Evolutionary conservation across 2,329 filamentous ascomycete species (phyloP), one percentile per base, ranked within the genome.

Genomic region (Chrysosporium keratinophilum): DNA sequence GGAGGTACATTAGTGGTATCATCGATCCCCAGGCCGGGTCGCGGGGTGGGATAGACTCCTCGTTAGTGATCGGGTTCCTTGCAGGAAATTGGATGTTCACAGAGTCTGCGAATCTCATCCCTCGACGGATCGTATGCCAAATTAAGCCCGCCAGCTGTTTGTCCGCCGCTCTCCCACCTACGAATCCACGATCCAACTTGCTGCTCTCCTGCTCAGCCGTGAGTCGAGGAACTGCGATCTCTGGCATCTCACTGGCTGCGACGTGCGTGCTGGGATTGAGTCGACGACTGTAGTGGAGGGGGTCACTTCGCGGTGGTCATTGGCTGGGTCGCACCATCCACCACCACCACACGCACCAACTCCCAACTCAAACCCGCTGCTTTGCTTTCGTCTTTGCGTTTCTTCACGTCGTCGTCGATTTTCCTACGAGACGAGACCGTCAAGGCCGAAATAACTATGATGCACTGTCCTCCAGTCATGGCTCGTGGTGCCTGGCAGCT

Each of bases 51-150:
- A 28, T 28, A 28, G 23, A 28, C 23, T 28, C 23, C 23, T 28
- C 23, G 23, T 28, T 40, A 44, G 41, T 10, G n/a, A 23, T 39
- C 54, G 51, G 56, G 54, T 58, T 56, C 56, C 56, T 58, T 56
- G 52, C 54, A 56, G 54, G 39, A 52, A 50, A 7, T 6, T 39
- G 39, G n/a, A 31, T 56, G 23, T 40, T 17, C 54, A 56, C 56
- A 54, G 56, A 34, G n/a, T 28, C 40, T 45, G 54, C 28, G 37
- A 17, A 56, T 50, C 48, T 14, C 37, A 40, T 40, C 12, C 37
- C 15, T 4, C 12, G 11, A 14, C 37, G 3, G 12, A 40, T 40
- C 37, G 37, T 10, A 40, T 40, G 12, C 37, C 37, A 40, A 14
- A 14, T 14, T 3, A 40, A 14, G 11, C 15, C 37, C 12, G 37